phyloP scores from a whole-genome alignment of 164 flowering plant genomes.

The Cinnamomum micranthum region DNA sequence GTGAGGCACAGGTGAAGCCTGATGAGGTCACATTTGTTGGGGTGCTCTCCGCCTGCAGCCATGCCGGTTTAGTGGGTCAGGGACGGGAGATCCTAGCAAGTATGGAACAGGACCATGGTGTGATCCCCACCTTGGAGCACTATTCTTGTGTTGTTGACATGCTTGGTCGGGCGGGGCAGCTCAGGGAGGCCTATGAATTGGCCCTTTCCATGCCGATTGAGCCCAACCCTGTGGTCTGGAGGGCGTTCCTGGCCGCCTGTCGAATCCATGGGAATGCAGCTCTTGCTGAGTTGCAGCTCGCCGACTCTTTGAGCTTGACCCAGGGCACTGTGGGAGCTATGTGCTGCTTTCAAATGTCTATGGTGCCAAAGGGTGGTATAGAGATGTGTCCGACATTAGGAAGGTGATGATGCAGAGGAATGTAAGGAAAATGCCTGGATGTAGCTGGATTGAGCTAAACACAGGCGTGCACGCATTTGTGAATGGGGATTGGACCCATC shows the following conservation, averaged over 20 bases:
- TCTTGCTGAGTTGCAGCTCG: constrained; percentile 45
- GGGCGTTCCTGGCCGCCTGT: constrained; percentile 58
- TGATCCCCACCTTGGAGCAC: constrained; percentile 58
- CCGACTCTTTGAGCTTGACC: constrained; percentile 48
- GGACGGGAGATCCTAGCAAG: constrained; percentile 32
- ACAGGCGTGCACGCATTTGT: constrained; percentile 54
- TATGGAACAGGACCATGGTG: constrained; percentile 30
- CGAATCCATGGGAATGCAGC: constrained; percentile 44
- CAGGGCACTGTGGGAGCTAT: constrained; percentile 61
- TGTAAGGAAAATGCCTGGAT: constrained; percentile 65
- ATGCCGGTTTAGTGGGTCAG: constrained; percentile 42
- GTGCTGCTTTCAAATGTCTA: constrained; percentile 67
- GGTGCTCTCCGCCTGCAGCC: constrained; percentile 61
- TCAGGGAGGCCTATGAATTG: constrained; percentile 49
- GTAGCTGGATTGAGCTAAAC: constrained; percentile 74
- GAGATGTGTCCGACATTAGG: constrained; percentile 55
- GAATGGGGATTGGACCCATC: constrained; percentile 45
- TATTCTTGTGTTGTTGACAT: constrained; percentile 64
- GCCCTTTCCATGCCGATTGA: constrained; percentile 37
- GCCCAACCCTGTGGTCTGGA: constrained; percentile 57
- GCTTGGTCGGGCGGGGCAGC: constrained; percentile 64
- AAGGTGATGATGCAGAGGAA: constrained; percentile 44
- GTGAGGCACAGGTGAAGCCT: constrained; percentile 12
- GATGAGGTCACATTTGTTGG: constrained; percentile 41
- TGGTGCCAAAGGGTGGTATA: constrained; percentile 44